Percentiles rank a stretch among this genome's conserved stretches.
Evolutionary conservation across 169 alveolate species (phyloP).

Genomic region (Babesia gibsoni): DNA sequence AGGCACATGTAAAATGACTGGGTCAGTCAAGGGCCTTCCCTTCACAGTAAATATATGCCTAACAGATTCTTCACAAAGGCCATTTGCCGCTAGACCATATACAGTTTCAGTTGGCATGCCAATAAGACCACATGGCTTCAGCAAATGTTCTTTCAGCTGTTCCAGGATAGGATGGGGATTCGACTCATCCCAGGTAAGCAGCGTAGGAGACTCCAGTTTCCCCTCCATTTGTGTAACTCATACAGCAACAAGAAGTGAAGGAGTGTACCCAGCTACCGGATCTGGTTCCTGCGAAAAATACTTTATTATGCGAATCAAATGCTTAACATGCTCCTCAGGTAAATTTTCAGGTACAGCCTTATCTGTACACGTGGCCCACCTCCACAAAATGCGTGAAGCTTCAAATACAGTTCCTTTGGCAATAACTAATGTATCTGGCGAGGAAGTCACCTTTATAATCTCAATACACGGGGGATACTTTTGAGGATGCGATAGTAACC

Average conservation of each 20-base stretch:
- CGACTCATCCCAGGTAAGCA: background rate
- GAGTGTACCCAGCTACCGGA: conserved; percentile 9
- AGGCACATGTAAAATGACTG: conserved; percentile 90
- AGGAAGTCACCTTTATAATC: conserved; percentile 24
- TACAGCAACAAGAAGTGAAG: conserved; percentile 5
- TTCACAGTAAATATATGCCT: conserved; percentile 85
- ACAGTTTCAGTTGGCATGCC: conserved; percentile 97
- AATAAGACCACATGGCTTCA: conserved; percentile 81
- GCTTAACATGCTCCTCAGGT: background rate
- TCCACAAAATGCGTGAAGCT: conserved; percentile 23
- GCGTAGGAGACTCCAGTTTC: background rate
- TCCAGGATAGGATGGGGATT: background rate
- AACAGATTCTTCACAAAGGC: conserved; percentile 84
- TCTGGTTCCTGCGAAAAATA: conserved; percentile 4
- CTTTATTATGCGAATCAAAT: background rate
- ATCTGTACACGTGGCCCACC: background rate
- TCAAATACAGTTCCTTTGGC: background rate
- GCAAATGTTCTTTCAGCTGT: conserved; percentile 38
- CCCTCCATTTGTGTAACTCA: background rate
- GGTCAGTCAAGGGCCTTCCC: conserved; percentile 92
- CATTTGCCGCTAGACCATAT: conserved; percentile 96
- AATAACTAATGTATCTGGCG: conserved; percentile 47
- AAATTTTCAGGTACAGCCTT: background rate
- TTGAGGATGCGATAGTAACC: no score
- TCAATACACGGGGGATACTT: conserved; percentile 14